These are phyloP conservation scores for Saturnispora mendoncae DNA, from an alignment of 805 yeast species.

Conservation along the genomic window DNA sequence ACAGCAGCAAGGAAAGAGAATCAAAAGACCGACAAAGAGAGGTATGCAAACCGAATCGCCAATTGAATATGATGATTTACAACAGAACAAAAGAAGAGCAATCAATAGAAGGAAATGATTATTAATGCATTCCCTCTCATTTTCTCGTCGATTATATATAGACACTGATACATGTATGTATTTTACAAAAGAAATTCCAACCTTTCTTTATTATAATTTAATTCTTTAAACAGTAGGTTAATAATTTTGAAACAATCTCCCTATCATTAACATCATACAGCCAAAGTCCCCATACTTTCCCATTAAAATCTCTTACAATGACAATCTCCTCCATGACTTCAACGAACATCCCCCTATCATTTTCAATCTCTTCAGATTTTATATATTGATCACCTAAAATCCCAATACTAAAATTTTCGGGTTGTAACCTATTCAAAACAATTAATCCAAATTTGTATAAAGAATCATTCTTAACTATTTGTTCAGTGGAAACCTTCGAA, in stretches of 20 bases:
- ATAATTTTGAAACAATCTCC: constrained; percentile 41
- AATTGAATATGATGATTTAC: constrained; percentile 3
- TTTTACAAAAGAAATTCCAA: no score
- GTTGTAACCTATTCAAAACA: constrained; percentile 56
- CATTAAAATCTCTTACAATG: constrained; percentile 57
- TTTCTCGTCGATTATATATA: no score
- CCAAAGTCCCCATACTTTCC: constrained; percentile 74
- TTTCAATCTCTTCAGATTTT: constrained; percentile 19
- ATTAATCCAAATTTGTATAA: constrained; percentile 58
- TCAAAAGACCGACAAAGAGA: constrained; percentile 28
- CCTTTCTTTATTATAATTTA: no score
- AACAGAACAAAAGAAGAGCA: constrained; percentile 1
- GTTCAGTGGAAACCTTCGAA: constrained; percentile 13
- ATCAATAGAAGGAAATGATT: background rate
- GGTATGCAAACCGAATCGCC: constrained; percentile 15
- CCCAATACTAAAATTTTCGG: constrained; percentile 67
- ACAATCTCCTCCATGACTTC: constrained; percentile 63
- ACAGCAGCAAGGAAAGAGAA: constrained; percentile 20
- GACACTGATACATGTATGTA: background rate
- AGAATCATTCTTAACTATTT: constrained; percentile 31
- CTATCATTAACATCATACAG: constrained; percentile 62
- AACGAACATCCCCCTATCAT: constrained; percentile 43
- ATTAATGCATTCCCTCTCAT: no score
- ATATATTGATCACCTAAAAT: constrained; percentile 45
- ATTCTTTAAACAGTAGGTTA: constrained; percentile 24